Conservation (phyloP, 805 yeast genomes). For the Hanseniaspora hatyaiensis region DNA sequence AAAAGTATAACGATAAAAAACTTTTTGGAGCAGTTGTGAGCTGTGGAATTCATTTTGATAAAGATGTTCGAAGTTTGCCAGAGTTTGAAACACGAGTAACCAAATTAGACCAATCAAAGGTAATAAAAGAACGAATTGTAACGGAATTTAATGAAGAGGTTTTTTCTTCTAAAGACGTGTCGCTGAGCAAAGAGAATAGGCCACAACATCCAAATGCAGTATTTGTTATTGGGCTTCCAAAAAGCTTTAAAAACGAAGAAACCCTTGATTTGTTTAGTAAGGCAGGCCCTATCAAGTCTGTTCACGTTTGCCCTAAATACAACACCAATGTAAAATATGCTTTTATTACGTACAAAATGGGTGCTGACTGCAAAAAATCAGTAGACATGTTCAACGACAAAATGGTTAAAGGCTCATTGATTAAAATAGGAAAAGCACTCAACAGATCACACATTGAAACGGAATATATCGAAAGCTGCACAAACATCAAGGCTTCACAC, state of each 20-base stretch:
- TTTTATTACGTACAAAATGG: conserved; percentile 34
- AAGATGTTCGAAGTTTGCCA: conserved; percentile 27
- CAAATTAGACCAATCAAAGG: conserved; percentile 20
- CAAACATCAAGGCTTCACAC: no score
- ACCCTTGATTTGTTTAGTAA: conserved; percentile 26
- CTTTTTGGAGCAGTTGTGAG: conserved; percentile 28
- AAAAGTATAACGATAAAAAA: conserved; percentile 24
- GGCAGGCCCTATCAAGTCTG: conserved; percentile 30
- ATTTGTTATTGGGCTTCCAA: conserved; percentile 29
- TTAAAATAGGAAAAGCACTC: conserved; percentile 19
- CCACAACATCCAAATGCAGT: conserved; percentile 28
- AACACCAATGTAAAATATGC: conserved; percentile 29
- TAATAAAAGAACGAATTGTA: conserved; percentile 19
- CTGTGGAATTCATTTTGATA: conserved; percentile 35
- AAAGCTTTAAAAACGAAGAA: conserved; percentile 25
- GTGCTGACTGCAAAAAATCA: conserved; percentile 30
- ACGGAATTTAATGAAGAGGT: conserved; percentile 18
- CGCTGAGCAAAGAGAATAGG: conserved; percentile 9
- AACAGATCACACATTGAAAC: not conserved
- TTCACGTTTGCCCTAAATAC: conserved; percentile 26
- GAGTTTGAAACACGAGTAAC: conserved; percentile 26
- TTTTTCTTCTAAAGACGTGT: not conserved
- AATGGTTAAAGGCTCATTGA: conserved; percentile 23
- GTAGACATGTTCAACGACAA: conserved; percentile 28
- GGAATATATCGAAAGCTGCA: not conserved